Evolutionary conservation across 2,329 filamentous ascomycete species (phyloP).

Genomic region (Colletotrichum liaoningense): DNA sequence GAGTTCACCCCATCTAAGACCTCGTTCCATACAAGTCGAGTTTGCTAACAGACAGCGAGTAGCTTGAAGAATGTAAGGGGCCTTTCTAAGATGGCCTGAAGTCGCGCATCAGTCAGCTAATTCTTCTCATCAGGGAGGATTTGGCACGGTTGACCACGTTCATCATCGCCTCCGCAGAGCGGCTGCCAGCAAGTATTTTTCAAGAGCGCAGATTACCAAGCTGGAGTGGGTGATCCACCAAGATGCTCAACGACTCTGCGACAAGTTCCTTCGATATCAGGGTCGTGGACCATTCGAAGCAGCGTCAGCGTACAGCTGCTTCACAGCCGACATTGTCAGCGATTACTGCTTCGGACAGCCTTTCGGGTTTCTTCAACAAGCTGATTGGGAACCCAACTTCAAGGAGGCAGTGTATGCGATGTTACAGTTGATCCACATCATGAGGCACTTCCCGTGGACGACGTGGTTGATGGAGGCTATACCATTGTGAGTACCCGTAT

Average conservation of each 20-base stretch:
- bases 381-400: slow-evolving; percentile 31
- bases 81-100: not conserved
- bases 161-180: slow-evolving; percentile 40
- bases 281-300: too few relatives aligned
- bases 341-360: slow-evolving; percentile 42
- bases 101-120: not conserved
- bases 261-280: too few relatives aligned
- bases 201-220: too few relatives aligned
- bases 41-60: not conserved
- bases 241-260: too few relatives aligned
- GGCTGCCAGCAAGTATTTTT: slow-evolving; percentile 23
- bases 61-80: not conserved
- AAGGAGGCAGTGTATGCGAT: slow-evolving; percentile 30
- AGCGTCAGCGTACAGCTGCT: slow-evolving; percentile 33
- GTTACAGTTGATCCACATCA: slow-evolving; percentile 31
- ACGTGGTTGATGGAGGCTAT: slow-evolving; percentile 17
- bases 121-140: slow-evolving; percentile 10
- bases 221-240: too few relatives aligned
- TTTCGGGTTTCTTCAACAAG: slow-evolving; percentile 29
- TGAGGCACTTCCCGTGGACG: slow-evolving; percentile 28
- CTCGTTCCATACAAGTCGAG: not conserved
- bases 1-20: not conserved
- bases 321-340: slow-evolving; percentile 43
- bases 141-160: slow-evolving; percentile 38
- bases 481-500: slow-evolving; percentile 15